Evolutionary conservation across 306 rosid species (phyloP).

Genomic region (Spatholobus suberectus): DNA sequence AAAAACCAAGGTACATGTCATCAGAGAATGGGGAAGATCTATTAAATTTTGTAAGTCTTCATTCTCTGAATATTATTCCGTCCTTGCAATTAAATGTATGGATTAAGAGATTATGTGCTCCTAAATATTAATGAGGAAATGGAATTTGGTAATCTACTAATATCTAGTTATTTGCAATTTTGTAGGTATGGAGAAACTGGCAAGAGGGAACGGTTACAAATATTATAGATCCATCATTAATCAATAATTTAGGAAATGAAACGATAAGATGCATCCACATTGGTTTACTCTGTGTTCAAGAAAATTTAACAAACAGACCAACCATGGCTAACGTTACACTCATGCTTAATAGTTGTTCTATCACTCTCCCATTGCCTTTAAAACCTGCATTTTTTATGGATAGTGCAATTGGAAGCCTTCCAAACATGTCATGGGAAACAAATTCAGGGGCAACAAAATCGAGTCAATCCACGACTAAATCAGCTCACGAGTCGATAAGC

Average conservation of each 20-base stretch:
- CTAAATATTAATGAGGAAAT: background rate
- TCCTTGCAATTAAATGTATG: background rate
- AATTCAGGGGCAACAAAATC: slow-evolving; percentile 13
- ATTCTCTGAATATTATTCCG: background rate
- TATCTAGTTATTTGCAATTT: background rate
- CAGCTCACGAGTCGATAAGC: background rate
- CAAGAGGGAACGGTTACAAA: slow-evolving; percentile 31
- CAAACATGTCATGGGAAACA: background rate
- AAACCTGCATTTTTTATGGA: slow-evolving; percentile 39
- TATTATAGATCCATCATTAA: too few relatives aligned
- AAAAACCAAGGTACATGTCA: background rate
- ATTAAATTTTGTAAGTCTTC: slow-evolving; percentile 38
- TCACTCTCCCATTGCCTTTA: slow-evolving; percentile 36
- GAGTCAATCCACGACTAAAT: background rate
- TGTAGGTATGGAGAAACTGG: slow-evolving; percentile 57
- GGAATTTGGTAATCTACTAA: background rate
- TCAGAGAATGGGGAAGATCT: slow-evolving; percentile 16
- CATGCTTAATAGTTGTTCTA: slow-evolving; percentile 39
- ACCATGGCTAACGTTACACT: slow-evolving; percentile 48
- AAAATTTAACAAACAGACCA: slow-evolving; percentile 46
- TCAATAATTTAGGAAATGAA: too few relatives aligned
- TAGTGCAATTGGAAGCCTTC: background rate
- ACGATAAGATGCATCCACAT: background rate
- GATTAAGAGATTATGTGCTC: background rate
- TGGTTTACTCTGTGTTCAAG: too few relatives aligned